Evolutionary conservation across 805 yeast genomes (phyloP).

Genomic region (Candida ponderosae): DNA sequence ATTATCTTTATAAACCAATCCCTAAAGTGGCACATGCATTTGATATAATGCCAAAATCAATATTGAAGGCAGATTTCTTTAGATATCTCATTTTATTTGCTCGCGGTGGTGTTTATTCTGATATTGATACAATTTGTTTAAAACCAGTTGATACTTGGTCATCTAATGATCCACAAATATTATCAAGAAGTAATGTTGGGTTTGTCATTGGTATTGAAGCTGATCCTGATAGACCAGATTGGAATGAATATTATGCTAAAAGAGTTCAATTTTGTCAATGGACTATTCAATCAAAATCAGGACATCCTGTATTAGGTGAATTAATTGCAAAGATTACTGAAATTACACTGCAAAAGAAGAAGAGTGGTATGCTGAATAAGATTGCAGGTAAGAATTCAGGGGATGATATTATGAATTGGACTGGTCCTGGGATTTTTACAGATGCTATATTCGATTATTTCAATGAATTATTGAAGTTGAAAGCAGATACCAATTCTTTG

Average conservation of each 20-base stretch:
- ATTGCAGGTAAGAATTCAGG: constrained; percentile 58
- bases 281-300: constrained; percentile 86
- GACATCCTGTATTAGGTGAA: constrained; percentile 85
- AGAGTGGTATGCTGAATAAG: constrained; percentile 35
- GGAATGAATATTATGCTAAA: constrained; percentile 90
- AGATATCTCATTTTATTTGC: constrained; percentile 82
- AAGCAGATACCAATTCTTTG: not conserved
- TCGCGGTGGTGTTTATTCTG: constrained; percentile 89
- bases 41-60: constrained; percentile 65
- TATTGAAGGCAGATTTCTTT: constrained; percentile 89
- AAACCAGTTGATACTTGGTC: constrained; percentile 77
- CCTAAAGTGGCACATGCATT: constrained; percentile 79
- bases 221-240: constrained; percentile 92
- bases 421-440: constrained; percentile 95
- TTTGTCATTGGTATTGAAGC: constrained; percentile 90
- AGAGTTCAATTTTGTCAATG: constrained; percentile 95
- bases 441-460: constrained; percentile 77
- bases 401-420: constrained; percentile 84
- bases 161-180: constrained; percentile 17
- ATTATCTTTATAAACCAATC: constrained; percentile 52
- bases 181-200: constrained; percentile 41
- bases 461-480: constrained; percentile 40
- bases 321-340: constrained; percentile 73
- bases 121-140: constrained; percentile 75
- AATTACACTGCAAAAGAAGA: constrained; percentile 51